Evolutionary conservation across 192 early-diverging fungal species (phyloP).

Genomic region (Coemansia sp.): DNA sequence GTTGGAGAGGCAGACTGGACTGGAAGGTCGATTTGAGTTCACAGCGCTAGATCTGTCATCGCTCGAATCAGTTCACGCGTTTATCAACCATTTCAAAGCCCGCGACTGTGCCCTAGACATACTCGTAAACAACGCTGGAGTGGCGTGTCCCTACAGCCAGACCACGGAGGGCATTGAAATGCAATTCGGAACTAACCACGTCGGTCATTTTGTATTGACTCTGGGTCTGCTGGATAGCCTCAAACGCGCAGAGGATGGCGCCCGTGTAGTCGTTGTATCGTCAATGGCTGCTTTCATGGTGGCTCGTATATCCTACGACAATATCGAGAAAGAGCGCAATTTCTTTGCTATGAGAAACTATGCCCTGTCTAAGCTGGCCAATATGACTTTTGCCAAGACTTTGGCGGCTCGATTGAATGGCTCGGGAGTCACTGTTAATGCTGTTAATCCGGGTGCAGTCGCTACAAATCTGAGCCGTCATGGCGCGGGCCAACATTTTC

Average conservation of each 20-base stretch:
- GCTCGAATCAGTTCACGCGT: constrained; percentile 35
- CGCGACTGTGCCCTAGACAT: constrained; percentile 19
- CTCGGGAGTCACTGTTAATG: constrained; percentile 17
- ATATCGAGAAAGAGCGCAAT: not conserved
- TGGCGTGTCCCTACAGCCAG: constrained; percentile 58
- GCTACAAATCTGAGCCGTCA: constrained; percentile 9
- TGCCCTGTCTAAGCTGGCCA: constrained; percentile 26
- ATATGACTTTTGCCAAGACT: constrained; percentile 20
- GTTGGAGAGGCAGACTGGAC: constrained; percentile 14
- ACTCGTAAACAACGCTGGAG: constrained; percentile 49
- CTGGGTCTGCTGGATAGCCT: constrained; percentile 20
- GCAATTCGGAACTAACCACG: constrained; percentile 65
- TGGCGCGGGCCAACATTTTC: not conserved
- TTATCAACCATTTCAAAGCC: constrained; percentile 30
- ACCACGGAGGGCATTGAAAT: constrained; percentile 62
- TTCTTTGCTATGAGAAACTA: constrained; percentile 18
- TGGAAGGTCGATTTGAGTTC: constrained; percentile 27
- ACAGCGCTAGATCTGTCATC: constrained; percentile 53
- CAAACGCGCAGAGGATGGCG: constrained; percentile 12
- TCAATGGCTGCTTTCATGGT: constrained; percentile 22
- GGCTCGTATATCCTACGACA: constrained; percentile 11
- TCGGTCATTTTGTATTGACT: constrained; percentile 55
- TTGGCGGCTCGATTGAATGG: constrained; percentile 21
- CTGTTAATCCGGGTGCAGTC: constrained; percentile 23
- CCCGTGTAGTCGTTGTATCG: constrained; percentile 26